Evolutionary conservation across 129 eudicot species (phyloP), one percentile per base, ranked within the genome.

Genomic region (Glebionis coronaria): DNA sequence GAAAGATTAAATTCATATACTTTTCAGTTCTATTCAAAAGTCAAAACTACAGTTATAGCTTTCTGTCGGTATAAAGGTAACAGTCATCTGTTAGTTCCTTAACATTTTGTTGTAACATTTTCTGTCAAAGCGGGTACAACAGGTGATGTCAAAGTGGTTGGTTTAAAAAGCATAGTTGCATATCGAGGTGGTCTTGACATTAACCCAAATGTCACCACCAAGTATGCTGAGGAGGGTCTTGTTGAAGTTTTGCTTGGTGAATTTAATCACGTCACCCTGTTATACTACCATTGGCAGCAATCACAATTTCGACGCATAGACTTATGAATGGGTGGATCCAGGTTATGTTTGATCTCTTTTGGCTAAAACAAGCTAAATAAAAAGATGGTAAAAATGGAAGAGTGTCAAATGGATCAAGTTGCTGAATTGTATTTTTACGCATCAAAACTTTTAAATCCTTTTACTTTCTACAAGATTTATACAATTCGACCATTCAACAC

Each of bases 101-200:
- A 86, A 65, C 79, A 40, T 18, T n/a, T n/a, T n/a, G n/a, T n/a
- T n/a, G n/a, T n/a, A n/a, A n/a, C n/a, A n/a, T n/a, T n/a, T n/a
- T n/a, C n/a, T n/a, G n/a, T n/a, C n/a, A n/a, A n/a, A n/a, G n/a
- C n/a, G n/a, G n/a, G n/a, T n/a, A n/a, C n/a, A n/a, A n/a, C n/a
- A n/a, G n/a, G n/a, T n/a, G n/a, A n/a, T n/a, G n/a, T n/a, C n/a
- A n/a, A n/a, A n/a, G 76, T 87, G 45, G 80, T 85, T 57, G 97
- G 90, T 70, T 75, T 86, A 35, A 94, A 94, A 87, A 94, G 97
- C 79, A 87, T 94, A 63, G 99, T 95, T 75, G 99, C 99, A 56
- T 94, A 84, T 79, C 95, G 99, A 69, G 72, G 93, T 73, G 99
- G 99, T 76, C 97, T 94, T 79, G 95, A 84, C 44, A 94, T 94